Percentiles rank a stretch among this genome's conserved stretches.
phyloP scores from a whole-genome alignment of 2,329 filamentous ascomycete genomes.

The Pleoardoris graminearum region DNA sequence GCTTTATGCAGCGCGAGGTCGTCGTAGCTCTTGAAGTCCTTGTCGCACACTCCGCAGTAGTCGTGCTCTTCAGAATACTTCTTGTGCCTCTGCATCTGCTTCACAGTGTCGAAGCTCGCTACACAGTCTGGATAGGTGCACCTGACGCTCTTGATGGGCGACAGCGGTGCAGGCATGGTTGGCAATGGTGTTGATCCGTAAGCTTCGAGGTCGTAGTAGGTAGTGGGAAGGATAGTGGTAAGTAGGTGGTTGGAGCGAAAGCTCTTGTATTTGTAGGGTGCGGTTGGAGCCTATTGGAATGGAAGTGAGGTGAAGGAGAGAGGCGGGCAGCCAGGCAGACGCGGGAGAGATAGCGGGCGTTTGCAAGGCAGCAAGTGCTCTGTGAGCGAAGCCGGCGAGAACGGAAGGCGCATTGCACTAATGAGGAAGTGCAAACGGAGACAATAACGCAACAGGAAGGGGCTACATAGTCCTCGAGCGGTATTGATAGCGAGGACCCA shows the following conservation, averaged over 20 bases:
- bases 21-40: constrained; percentile 52
- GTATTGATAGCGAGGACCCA: too few relatives aligned
- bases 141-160: constrained; percentile 28
- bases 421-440: not conserved
- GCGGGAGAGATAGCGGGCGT: not conserved
- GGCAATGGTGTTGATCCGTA: not conserved
- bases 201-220: not conserved
- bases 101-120: constrained; percentile 49
- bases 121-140: constrained; percentile 55
- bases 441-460: not conserved
- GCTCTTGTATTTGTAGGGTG: not conserved
- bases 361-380: not conserved
- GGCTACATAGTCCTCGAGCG: too few relatives aligned
- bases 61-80: constrained; percentile 47
- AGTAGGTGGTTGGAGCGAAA: not conserved
- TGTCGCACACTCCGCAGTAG: constrained; percentile 52
- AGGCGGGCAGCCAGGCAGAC: not conserved
- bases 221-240: not conserved
- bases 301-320: not conserved
- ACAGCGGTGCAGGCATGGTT: constrained; percentile 31
- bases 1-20: constrained; percentile 54
- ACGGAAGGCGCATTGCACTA: not conserved
- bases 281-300: not conserved
- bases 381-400: not conserved
- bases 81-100: constrained; percentile 58